These are phyloP conservation scores for Pseudogymnoascus sp. DNA, from an alignment of 2,329 filamentous ascomycete species.

Conservation along the genomic window DNA sequence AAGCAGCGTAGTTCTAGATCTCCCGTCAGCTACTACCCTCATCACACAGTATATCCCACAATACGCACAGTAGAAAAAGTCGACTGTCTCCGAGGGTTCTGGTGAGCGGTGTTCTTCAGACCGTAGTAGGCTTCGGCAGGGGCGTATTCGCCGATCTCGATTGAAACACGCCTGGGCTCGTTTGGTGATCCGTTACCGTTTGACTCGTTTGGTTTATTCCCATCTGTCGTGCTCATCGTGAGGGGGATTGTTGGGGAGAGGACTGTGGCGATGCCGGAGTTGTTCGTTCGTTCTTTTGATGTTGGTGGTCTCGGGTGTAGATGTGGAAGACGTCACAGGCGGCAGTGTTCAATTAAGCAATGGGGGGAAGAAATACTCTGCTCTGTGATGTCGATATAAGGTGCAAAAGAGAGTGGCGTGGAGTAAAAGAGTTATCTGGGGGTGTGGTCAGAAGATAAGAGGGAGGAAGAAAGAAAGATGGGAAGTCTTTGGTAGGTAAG, in stretches of 20 bases:
- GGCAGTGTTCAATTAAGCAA: not conserved
- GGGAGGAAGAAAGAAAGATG: not conserved
- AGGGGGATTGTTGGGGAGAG: not conserved
- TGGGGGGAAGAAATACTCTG: not conserved
- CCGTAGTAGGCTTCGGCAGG: conserved; percentile 27
- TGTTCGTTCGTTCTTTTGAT: not conserved
- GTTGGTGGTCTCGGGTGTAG: not conserved
- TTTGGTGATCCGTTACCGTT: not conserved
- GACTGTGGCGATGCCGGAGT: not conserved
- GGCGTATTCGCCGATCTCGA: conserved; percentile 25
- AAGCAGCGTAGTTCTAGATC: conserved; percentile 15
- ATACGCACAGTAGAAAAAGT: conserved; percentile 25
- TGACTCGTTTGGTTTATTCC: not conserved
- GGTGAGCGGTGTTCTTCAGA: conserved; percentile 17
- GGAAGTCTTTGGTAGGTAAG: not conserved
- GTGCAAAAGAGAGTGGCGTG: not conserved
- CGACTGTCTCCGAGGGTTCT: conserved; percentile 22
- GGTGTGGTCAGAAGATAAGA: not conserved
- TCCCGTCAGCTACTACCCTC: conserved; percentile 20
- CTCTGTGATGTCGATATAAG: not conserved
- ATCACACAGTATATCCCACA: not conserved
- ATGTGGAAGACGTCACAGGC: not conserved
- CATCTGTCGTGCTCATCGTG: conserved; percentile 1
- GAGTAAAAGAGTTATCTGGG: not conserved
- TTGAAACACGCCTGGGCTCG: conserved; percentile 13